Evolutionary conservation across 1,139 yeast species (phyloP).

Genomic region (Candida frijolesensis): DNA sequence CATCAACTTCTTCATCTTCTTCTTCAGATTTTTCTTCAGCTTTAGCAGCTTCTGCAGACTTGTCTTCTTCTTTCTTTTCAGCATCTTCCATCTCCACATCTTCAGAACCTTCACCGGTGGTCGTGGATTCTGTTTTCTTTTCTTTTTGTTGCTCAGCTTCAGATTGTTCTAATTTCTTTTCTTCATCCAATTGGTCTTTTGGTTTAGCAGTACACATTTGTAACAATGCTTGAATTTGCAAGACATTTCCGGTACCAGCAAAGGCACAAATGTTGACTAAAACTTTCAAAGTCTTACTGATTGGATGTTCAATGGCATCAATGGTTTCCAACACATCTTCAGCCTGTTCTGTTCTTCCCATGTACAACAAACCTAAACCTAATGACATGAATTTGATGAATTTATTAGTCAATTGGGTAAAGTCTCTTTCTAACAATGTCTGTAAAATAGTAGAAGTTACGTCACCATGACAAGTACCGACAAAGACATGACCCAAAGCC

Average conservation of each 20-base stretch:
- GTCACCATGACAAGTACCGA: slow-evolving; percentile 95
- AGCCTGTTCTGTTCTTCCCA: slow-evolving; percentile 94
- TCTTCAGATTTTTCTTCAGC: slow-evolving; percentile 23
- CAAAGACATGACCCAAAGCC: slow-evolving; percentile 91
- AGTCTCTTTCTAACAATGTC: slow-evolving; percentile 84
- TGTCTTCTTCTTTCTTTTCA: slow-evolving; percentile 18
- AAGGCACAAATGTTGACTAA: slow-evolving; percentile 91
- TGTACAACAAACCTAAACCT: slow-evolving; percentile 87
- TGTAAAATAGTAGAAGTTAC: slow-evolving; percentile 88
- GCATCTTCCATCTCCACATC: slow-evolving; percentile 26
- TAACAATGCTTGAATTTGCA: slow-evolving; percentile 87
- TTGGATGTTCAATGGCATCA: slow-evolving; percentile 94
- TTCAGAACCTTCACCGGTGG: slow-evolving; percentile 22
- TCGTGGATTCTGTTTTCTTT: slow-evolving; percentile 8
- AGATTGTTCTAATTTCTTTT: slow-evolving; percentile 37
- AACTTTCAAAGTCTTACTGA: slow-evolving; percentile 85
- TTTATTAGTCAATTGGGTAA: slow-evolving; percentile 74
- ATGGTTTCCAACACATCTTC: slow-evolving; percentile 95
- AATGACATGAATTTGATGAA: slow-evolving; percentile 90
- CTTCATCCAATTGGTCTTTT: slow-evolving; percentile 35
- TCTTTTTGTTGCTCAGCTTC: slow-evolving; percentile 37
- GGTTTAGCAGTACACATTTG: slow-evolving; percentile 80
- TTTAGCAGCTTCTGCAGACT: slow-evolving; percentile 14
- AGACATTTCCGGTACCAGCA: slow-evolving; percentile 97
- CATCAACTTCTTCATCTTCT: slow-evolving; percentile 36